Evolutionary conservation across 331 rosid species (phyloP), one percentile per base, ranked within the genome.

Genomic region (Prunus yedoensis): DNA sequence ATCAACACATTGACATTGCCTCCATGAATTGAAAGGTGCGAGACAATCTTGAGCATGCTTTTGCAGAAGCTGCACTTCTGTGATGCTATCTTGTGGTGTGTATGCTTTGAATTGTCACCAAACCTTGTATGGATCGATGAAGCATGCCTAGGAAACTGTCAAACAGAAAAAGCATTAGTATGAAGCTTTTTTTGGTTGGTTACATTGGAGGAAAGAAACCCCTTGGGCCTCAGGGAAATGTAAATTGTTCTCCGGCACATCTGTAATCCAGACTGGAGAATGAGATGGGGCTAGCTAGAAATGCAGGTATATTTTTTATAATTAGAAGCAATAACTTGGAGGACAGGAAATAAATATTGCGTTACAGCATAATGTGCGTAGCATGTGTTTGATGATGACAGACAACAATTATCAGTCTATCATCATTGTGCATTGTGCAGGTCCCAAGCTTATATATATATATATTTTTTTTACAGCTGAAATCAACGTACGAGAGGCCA

Each of bases 1-100:
- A 20, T 58, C 46, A 83, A 86, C 82, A 81, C 77, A 13, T 70
- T 64, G 80, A 79, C 76, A 18, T 66, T 77, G 73, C 81, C 43
- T 11, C 67, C 68, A 3, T 38, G 76, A 65, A 65, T 65, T 53
- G 52, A 49, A 17, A 62, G 32, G 14, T 52, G 30, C 51, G 50
- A 18, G 50, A 25, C n/a, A 64, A 64, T 64, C 28, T 4, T 38
- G 11, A n/a, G 28, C 25, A 18, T 38, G 51, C 70, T 38, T 18
- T 25, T 4, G 51, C 70, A n/a, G 46, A 64, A 7, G 13, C 41
- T 64, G 28, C 50, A 5, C 69, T 64, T 18, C 13, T 64, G 43
- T 16, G 9, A 16, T 30, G 45, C 7, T 0, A 52, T 15, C 18
- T 5, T 52, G 9, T 15, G 57, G 20, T 15, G 18, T 17, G 57